Conservation (phyloP, 495 filamentous ascomycete species). For the Penicillium paradoxum region DNA sequence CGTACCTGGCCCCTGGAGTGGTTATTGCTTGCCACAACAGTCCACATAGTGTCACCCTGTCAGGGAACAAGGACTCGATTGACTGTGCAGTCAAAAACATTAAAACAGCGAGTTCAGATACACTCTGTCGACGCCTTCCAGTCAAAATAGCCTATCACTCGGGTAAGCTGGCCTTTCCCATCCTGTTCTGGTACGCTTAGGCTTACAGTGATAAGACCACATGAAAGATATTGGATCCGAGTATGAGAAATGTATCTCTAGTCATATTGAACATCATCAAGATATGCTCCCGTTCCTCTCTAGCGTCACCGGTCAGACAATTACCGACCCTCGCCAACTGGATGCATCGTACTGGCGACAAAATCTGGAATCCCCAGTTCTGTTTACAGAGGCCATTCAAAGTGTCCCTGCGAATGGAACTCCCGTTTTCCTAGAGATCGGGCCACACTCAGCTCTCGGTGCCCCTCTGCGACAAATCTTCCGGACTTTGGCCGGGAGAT, state of each 20-base stretch:
- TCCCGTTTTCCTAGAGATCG: conserved; percentile 50
- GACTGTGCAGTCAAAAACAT: conserved; percentile 31
- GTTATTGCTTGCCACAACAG: conserved; percentile 42
- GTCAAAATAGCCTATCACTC: conserved; percentile 48
- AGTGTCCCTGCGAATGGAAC: background rate
- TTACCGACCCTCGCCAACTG: conserved; percentile 11
- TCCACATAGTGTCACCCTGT: conserved; percentile 35
- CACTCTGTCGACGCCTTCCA: conserved; percentile 23
- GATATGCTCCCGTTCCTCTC: conserved; percentile 11
- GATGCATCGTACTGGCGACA: conserved; percentile 38
- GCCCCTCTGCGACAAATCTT: conserved; percentile 51
- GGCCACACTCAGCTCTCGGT: conserved; percentile 56
- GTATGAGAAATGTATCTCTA: conserved; percentile 1
- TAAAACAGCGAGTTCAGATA: conserved; percentile 13
- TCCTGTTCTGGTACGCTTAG: background rate
- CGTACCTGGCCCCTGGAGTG: conserved; percentile 22
- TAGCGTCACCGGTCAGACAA: conserved; percentile 25
- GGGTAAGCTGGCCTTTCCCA: conserved; percentile 13
- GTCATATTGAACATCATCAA: background rate
- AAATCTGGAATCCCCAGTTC: conserved; percentile 23
- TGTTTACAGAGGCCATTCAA: conserved; percentile 29
- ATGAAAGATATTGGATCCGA: conserved; percentile 4
- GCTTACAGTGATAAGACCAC: conserved; percentile 2
- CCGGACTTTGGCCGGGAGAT: conserved; percentile 1
- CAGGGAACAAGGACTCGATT: conserved; percentile 37